These are phyloP conservation scores for Carallia brachiata DNA, from an alignment of 345 rosid species.

Conservation along the genomic window DNA sequence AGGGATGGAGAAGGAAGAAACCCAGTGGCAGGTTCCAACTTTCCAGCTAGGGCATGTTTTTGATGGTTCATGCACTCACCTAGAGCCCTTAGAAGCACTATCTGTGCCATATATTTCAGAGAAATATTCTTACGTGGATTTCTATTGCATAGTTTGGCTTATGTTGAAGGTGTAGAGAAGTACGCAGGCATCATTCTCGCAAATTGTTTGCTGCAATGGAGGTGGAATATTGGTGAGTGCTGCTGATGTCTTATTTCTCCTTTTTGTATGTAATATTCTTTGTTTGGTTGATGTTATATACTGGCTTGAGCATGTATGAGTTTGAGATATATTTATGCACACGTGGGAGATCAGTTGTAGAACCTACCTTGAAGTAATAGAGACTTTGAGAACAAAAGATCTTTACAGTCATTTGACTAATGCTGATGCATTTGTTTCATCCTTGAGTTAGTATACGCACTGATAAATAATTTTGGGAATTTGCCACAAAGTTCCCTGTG, in stretches of 20 bases:
- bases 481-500: no score
- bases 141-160: conserved; percentile 11
- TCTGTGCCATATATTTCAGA: conserved; percentile 13
- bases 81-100: conserved; percentile 4
- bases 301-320: conserved; percentile 26
- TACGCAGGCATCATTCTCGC: conserved; percentile 17
- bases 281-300: conserved; percentile 22
- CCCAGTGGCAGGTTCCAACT: conserved; percentile 81
- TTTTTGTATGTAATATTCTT: conserved; percentile 43
- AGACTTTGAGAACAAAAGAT: conserved; percentile 18
- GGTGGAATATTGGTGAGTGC: conserved; percentile 16
- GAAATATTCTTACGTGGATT: conserved; percentile 23
- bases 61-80: conserved; percentile 16
- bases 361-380: conserved; percentile 32
- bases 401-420: neutral
- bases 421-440: no score
- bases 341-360: conserved; percentile 21
- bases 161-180: conserved; percentile 20
- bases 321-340: conserved; percentile 12
- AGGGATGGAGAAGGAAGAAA: conserved; percentile 97
- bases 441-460: no score
- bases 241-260: conserved; percentile 11
- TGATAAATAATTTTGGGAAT: no score
- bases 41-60: conserved; percentile 43
- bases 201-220: conserved; percentile 15